Base-by-base conservation (phyloP, 2,329 filamentous ascomycete species). In the Cytospora schulzeri region DNA sequence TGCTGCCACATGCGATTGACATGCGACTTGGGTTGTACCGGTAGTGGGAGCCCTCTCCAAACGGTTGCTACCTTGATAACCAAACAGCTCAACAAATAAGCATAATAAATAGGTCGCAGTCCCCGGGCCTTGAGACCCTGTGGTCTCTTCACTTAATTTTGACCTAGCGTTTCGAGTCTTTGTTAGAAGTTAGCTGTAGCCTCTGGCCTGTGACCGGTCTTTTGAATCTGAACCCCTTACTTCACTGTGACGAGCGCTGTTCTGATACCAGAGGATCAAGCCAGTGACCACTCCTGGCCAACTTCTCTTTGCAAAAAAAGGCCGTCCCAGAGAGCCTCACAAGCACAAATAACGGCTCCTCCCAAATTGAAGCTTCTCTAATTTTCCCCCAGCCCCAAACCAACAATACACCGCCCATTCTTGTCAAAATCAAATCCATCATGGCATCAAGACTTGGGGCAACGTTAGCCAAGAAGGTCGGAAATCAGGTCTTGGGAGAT, bases 11-110 rank as follows among this genome's bases (percentile, higher is more conserved):
- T 48, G n/a, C 31, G 55, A 35, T 29, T 59, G 55, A 28, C 55
- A 56, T 54, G 29, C 33, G 26, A 59, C 38, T 50, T 52, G 15
- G 52, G 29, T 35, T 54, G 33, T n/a, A 53, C 31, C 31, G 6
- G 4, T 33, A 35, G 12, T 62, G 45, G 59, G 59, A 38, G 59
- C 59, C 59, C 59, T 62, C 59, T 45, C 41, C 33, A 33, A 53
- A 31, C 59, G 56, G n/a, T n/a, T n/a, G n/a, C n/a, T n/a, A n/a
- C n/a, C n/a, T n/a, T n/a, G n/a, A n/a, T n/a, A 22, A 41, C 41
- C 51, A 55, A 22, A 22, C 41, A 45, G 19, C 8, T 55, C 48
- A 33, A 31, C 51, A 55, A 54, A 54, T 35, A 24, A 51, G 52
- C 50, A 60, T 62, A 50, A 56, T 48, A 52, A 62, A 53, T 48